These are phyloP conservation scores for Daucus carota DNA, from an alignment of 129 eudicot species.

Conservation along the genomic window DH1_v3.0 NC_030387.2:35485501-35486000, in stretches of 20 bases:
- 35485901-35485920: constrained; percentile 45
- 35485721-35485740: constrained; percentile 51
- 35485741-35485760: constrained; percentile 41
- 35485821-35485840: constrained; percentile 72
- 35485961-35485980: constrained; percentile 70
- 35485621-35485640: constrained; percentile 19
- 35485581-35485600: not conserved
- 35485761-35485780: constrained; percentile 66
- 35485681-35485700: constrained; percentile 53
- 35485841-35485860: constrained; percentile 78
- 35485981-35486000: constrained; percentile 33
- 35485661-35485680: constrained; percentile 80
- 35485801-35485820: constrained; percentile 28
- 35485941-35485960: constrained; percentile 66
- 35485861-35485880: constrained; percentile 51
- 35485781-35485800: constrained; percentile 67
- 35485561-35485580: not conserved
- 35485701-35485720: constrained; percentile 36
- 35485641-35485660: constrained; percentile 83
- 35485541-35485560: constrained; percentile 72
- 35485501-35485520: constrained; percentile 89
- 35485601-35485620: not conserved
- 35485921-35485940: constrained; percentile 65
- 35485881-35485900: constrained; percentile 83
- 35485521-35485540: constrained; percentile 98